phyloP scores from a whole-genome alignment of 768 basidiomycete genomes.

The Mrakia gelida region DNA sequence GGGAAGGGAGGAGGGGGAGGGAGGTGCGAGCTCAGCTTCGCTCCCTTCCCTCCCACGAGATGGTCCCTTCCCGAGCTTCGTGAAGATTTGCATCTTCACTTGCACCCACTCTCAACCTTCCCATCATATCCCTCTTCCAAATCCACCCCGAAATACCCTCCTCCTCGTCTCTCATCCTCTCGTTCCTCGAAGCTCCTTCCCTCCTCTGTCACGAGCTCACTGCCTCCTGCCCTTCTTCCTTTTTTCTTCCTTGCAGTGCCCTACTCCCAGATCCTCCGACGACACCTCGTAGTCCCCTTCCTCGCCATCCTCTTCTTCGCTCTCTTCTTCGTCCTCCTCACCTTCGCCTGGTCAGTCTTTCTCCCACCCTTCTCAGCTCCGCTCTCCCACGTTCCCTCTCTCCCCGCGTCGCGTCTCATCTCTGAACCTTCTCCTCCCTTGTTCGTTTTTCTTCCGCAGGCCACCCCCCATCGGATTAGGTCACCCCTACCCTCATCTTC shows the following conservation, averaged over 20 bases:
- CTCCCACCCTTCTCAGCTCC: neutral
- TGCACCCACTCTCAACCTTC: neutral
- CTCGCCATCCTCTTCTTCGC: slow-evolving; percentile 18
- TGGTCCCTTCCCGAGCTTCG: neutral
- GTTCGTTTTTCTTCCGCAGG: slow-evolving; percentile 13
- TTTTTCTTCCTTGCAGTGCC: slow-evolving; percentile 1
- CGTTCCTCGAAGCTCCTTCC: neutral
- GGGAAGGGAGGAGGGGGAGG: neutral
- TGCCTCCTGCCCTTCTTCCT: no score
- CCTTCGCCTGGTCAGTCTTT: slow-evolving; percentile 23
- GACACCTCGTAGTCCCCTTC: slow-evolving; percentile 25
- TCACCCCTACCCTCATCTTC: slow-evolving; percentile 18
- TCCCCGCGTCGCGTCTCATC: neutral
- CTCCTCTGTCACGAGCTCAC: neutral
- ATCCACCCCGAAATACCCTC: neutral
- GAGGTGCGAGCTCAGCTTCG: slow-evolving; percentile 4
- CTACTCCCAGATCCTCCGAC: slow-evolving; percentile 23
- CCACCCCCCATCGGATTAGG: slow-evolving; percentile 15
- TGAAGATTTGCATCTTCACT: neutral
- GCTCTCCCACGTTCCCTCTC: no score
- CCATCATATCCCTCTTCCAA: neutral
- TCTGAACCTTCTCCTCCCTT: neutral
- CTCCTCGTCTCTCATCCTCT: no score
- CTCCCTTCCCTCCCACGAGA: neutral
- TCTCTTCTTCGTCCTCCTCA: slow-evolving; percentile 6